These are phyloP conservation scores for Malus fusca DNA, from an alignment of 306 rosid species.

Conservation along the genomic window DNA sequence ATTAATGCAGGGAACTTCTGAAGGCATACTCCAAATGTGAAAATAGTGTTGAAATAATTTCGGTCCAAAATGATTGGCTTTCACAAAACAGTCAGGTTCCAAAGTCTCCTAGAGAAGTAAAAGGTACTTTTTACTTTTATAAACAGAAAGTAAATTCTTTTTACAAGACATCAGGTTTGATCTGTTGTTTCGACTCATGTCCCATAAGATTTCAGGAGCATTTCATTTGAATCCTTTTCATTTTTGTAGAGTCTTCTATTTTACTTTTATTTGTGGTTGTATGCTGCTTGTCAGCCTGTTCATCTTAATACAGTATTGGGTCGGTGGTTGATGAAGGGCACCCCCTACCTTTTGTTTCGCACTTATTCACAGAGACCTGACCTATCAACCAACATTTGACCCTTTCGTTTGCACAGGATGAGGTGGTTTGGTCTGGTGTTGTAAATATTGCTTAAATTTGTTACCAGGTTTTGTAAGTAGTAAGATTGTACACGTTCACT, in stretches of 20 bases:
- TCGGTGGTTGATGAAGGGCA: neutral
- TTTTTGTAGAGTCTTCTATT: neutral
- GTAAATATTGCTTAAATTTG: neutral
- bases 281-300: neutral
- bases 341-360: neutral
- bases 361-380: neutral
- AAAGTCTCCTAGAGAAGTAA: slow-evolving; percentile 35
- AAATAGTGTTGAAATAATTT: slow-evolving; percentile 64
- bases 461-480: neutral
- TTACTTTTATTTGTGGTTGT: neutral
- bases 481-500: neutral
- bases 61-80: slow-evolving; percentile 82
- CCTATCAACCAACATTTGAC: neutral
- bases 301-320: neutral
- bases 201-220: neutral
- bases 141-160: neutral
- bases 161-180: neutral
- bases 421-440: neutral
- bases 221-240: neutral
- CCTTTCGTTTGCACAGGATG: neutral
- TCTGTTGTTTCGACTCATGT: neutral
- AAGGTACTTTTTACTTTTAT: slow-evolving; percentile 36
- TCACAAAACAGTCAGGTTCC: slow-evolving; percentile 56
- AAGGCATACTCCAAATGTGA: slow-evolving; percentile 77
- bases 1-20: slow-evolving; percentile 65